Percentiles rank a stretch among this genome's conserved stretches.
phyloP scores from a whole-genome alignment of 2,329 filamentous ascomycete species.

The Berkeleyomyces basicola region DNA sequence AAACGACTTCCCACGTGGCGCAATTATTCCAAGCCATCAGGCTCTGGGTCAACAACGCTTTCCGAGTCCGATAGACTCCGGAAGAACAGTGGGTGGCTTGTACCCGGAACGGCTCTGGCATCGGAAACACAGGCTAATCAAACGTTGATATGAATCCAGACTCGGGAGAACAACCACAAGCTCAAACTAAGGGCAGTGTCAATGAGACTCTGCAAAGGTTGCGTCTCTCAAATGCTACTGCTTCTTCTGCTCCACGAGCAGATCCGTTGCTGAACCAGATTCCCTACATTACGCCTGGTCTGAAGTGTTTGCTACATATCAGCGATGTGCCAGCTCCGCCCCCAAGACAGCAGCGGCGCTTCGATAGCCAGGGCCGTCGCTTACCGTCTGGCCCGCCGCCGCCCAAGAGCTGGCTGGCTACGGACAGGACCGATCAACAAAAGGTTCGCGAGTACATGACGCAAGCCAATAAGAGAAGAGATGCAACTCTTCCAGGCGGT shows the following conservation, averaged over 20 bases:
- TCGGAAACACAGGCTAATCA: neutral
- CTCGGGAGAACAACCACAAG: neutral
- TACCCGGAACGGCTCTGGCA: neutral
- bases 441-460: neutral
- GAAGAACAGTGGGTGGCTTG: neutral
- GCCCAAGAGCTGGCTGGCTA: neutral
- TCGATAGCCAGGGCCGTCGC: neutral
- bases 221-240: neutral
- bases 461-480: neutral
- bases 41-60: neutral
- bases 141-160: neutral
- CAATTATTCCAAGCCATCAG: slow-evolving; percentile 1
- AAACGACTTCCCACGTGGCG: slow-evolving; percentile 1
- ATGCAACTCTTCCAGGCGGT: neutral
- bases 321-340: neutral
- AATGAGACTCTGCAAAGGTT: neutral
- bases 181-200: neutral
- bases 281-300: neutral
- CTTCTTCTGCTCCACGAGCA: neutral
- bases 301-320: neutral
- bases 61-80: neutral
- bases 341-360: neutral
- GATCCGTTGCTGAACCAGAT: neutral
- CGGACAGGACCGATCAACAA: neutral
- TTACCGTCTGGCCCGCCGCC: neutral